Evolutionary conservation across 768 basidiomycete species (phyloP).

Genomic region (Harrya chromipes): DNA sequence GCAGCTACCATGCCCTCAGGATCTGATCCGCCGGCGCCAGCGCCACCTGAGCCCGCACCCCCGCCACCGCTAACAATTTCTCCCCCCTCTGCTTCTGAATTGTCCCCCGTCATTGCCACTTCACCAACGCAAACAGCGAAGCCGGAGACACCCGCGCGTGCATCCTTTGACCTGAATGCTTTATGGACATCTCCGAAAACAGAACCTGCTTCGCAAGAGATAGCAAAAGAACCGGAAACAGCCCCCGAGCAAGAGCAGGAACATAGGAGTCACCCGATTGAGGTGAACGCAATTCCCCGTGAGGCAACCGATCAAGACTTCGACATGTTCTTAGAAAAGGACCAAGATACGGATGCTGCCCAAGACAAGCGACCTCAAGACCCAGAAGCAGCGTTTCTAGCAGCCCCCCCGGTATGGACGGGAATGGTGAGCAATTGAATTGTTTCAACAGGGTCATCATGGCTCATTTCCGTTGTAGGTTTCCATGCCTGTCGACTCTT

Average conservation of each 20-base stretch:
- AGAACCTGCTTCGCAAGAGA: conserved; percentile 25
- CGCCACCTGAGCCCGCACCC: conserved; percentile 16
- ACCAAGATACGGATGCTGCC: conserved; percentile 35
- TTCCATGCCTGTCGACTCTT: conserved; percentile 76
- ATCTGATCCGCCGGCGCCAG: not conserved
- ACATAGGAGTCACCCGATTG: conserved; percentile 44
- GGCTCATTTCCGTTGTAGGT: conserved; percentile 45
- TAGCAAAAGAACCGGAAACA: conserved; percentile 23
- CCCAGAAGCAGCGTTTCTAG: conserved; percentile 51
- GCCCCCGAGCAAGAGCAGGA: conserved; percentile 30
- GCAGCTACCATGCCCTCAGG: conserved; percentile 4
- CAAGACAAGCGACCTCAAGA: conserved; percentile 32
- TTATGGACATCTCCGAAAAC: conserved; percentile 60
- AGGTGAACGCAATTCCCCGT: conserved; percentile 33
- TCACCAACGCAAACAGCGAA: conserved; percentile 29
- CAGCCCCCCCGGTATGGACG: conserved; percentile 63
- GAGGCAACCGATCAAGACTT: conserved; percentile 78
- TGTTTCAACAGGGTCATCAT: conserved; percentile 1
- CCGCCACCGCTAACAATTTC: conserved; percentile 45
- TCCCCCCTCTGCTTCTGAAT: conserved; percentile 36
- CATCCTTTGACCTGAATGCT: conserved; percentile 70
- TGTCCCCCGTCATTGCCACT: conserved; percentile 24
- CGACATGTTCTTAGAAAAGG: conserved; percentile 78
- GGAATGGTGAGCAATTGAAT: conserved; percentile 55
- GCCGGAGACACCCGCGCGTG: conserved; percentile 42